Evolutionary conservation across 495 filamentous ascomycete species (phyloP), one percentile per base, ranked within the genome.

Genomic region (Podospora comata): DNA sequence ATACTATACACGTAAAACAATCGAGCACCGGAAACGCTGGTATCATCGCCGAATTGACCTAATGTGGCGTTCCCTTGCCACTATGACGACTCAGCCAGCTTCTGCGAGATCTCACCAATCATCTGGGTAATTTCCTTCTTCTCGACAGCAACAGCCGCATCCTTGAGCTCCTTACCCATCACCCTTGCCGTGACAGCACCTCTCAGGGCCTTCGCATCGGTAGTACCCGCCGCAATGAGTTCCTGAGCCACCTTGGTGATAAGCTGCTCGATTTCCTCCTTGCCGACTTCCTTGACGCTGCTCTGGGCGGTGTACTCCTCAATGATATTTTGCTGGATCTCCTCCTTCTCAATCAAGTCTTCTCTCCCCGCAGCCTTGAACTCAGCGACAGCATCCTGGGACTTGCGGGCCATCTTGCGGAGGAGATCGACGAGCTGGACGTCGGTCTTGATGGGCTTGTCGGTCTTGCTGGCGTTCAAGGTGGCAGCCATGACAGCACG

Each of bases 401-500:
- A 77, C 16, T 78, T 76, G 7, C 72, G 72, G 7, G 72, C 74
- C 48, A 79, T 77, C 71, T 82, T 84, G 58, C 78, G 79, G 44
- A 89, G 79, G 32, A 88, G 79, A 18, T 79, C 70, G 7, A 88
- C 82, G 54, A 89, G 79, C 65, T 86, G 83, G 64, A 79, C 75
- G 76, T 89, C 86, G 28, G 84, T 87, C 60, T 73, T 78, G 63
- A 87, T 80, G 15, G 87, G 86, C 27, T 71, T 72, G n/a, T 76
- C 55, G 0, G 85, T 86, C 72, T 88, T 88, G 71, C 81, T 83
- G 60, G 85, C 85, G 75, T 88, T 88, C 69, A 83, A 81, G 7
- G 79, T 79, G 20, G 82, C 79, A 19, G 84, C 71, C 39, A 89
- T 78, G 65, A 88, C 72, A n/a, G 80, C 71, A 65, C 86, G 84